Conservation (phyloP, 345 rosid species). For the Populus alba region DNA sequence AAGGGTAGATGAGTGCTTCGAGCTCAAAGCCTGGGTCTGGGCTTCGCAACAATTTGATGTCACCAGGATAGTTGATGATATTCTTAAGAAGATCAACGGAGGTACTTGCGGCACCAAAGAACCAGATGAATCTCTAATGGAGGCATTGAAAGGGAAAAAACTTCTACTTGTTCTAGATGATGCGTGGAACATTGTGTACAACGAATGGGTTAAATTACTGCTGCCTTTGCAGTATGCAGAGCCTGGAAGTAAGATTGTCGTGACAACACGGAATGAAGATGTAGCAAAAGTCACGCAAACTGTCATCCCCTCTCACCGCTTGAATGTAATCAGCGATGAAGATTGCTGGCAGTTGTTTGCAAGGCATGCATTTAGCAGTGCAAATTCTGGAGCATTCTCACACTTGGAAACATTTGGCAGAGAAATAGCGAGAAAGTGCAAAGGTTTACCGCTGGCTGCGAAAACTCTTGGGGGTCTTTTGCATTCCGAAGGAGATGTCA, state of each 20-base stretch:
- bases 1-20: slow-evolving; percentile 2
- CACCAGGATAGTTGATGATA: neutral
- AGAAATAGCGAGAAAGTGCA: slow-evolving; percentile 10
- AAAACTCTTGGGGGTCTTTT: slow-evolving; percentile 11
- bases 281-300: neutral
- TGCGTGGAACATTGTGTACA: slow-evolving; percentile 2
- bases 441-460: slow-evolving; percentile 15
- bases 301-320: neutral
- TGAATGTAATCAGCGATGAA: neutral
- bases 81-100: neutral
- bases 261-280: neutral
- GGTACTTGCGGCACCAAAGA: neutral
- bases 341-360: slow-evolving; percentile 19
- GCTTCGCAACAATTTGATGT: slow-evolving; percentile 4
- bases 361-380: slow-evolving; percentile 1
- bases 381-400: neutral
- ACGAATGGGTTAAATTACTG: neutral
- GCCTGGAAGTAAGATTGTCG: slow-evolving; percentile 7
- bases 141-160: neutral
- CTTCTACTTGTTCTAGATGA: slow-evolving; percentile 18
- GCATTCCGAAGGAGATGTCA: neutral
- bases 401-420: slow-evolving; percentile 11
- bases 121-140: neutral
- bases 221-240: neutral
- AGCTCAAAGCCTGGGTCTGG: slow-evolving; percentile 4